phyloP scores from a whole-genome alignment of 208 protist species.

The Crithidia sp. region DNA sequence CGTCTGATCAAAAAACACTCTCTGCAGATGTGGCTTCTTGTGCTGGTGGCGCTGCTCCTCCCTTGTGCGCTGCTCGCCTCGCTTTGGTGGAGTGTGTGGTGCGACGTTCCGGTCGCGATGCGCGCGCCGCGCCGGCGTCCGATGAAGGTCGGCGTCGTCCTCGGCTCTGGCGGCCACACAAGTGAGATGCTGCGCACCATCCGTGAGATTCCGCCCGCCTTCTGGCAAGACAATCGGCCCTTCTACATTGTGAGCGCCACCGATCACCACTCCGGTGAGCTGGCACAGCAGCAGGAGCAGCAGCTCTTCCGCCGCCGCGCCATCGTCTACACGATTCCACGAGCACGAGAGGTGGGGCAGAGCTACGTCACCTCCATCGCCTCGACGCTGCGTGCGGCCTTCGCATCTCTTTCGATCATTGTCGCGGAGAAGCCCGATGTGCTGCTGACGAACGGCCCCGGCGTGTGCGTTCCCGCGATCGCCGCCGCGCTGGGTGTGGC shows the following conservation, averaged over 20 bases:
- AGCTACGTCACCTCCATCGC: constrained; percentile 84
- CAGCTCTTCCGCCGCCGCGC: constrained; percentile 42
- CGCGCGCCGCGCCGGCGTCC: constrained; percentile 20
- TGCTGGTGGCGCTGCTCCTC: constrained; percentile 7
- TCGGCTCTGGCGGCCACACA: constrained; percentile 93
- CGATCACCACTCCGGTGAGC: constrained; percentile 67
- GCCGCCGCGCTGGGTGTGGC: constrained; percentile 57
- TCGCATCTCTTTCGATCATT: constrained; percentile 37
- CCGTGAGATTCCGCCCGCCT: constrained; percentile 31
- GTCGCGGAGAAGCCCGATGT: constrained; percentile 60
- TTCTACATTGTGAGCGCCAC: constrained; percentile 82
- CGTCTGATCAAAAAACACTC: not conserved
- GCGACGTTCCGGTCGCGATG: constrained; percentile 24
- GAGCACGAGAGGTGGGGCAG: constrained; percentile 91
- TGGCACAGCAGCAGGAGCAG: constrained; percentile 65
- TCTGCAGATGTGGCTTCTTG: constrained; percentile 21
- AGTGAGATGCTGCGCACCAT: constrained; percentile 91
- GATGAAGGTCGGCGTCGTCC: constrained; percentile 75
- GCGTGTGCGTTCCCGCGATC: constrained; percentile 91
- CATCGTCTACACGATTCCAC: constrained; percentile 70
- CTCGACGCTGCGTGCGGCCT: constrained; percentile 62
- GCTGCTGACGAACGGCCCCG: constrained; percentile 91
- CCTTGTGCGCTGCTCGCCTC: constrained; percentile 15
- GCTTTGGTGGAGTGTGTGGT: constrained; percentile 21
- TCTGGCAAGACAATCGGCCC: constrained; percentile 51